Percentiles rank a stretch among this genome's conserved stretches.
Evolutionary conservation across 108 stramenopile genomes (phyloP).

Genomic region (Pelagomonas calceolata): DNA sequence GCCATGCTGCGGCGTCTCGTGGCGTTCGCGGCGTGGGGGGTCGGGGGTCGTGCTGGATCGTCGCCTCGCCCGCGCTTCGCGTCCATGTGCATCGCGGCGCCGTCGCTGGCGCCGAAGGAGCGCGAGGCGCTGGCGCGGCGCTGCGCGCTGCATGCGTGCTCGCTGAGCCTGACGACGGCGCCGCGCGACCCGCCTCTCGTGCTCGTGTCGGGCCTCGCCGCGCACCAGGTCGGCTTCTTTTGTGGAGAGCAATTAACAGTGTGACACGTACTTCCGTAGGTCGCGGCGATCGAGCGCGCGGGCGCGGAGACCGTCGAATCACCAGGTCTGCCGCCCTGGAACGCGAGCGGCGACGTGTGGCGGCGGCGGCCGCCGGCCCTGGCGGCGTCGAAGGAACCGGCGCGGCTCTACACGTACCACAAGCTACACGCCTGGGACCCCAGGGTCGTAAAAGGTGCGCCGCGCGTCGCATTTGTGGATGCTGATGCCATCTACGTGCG

Average conservation of each 20-base stretch:
- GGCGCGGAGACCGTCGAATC: not conserved
- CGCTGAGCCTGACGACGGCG: not conserved
- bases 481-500: not conserved
- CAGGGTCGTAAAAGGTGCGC: not conserved
- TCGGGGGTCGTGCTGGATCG: no score
- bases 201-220: not conserved
- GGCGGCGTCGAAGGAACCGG: not conserved
- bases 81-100: not conserved
- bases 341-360: not conserved
- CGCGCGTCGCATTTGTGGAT: not conserved
- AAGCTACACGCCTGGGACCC: not conserved
- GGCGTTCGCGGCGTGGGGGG: no score
- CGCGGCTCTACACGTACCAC: not conserved
- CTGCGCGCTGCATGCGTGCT: not conserved
- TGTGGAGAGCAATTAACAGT: no score
- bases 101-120: not conserved
- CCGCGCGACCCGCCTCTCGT: not conserved
- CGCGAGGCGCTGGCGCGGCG: not conserved
- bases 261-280: no score
- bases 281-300: not conserved
- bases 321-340: not conserved
- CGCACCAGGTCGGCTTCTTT: no score
- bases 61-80: constrained; percentile 1
- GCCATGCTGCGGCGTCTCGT: no score
- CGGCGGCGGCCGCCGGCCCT: not conserved